A percentile compares a stretch with the other conserved stretches of the same genome.
These are phyloP conservation scores for Amoebophrya sp. DNA, from an alignment of 169 alveolate species.

Conservation along the genomic window DNA sequence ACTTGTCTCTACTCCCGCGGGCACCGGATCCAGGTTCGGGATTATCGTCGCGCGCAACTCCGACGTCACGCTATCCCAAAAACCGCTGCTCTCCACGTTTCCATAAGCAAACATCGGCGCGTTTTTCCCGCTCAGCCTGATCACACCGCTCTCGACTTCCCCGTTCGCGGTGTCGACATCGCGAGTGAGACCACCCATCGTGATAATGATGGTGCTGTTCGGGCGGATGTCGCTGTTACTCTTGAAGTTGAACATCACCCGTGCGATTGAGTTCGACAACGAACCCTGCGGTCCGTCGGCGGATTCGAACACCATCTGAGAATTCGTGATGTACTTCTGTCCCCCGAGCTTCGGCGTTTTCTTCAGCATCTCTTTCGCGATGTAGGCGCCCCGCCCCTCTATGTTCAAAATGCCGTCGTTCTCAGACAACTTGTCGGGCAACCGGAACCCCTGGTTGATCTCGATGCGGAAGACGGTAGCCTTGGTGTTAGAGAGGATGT, in stretches of 20 bases:
- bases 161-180: not conserved
- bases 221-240: conserved; percentile 7
- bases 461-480: conserved; percentile 10
- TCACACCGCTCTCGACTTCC: not conserved
- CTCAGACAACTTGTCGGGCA: conserved; percentile 11
- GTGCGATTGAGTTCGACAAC: not conserved
- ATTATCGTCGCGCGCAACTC: not conserved
- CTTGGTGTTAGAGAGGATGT: not conserved
- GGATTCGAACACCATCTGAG: conserved; percentile 1
- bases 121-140: not conserved
- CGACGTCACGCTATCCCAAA: not conserved
- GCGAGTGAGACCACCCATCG: not conserved
- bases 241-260: conserved; percentile 6
- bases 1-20: not conserved
- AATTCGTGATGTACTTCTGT: conserved; percentile 8
- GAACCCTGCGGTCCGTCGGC: not conserved
- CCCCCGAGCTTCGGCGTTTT: not conserved
- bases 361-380: conserved; percentile 9
- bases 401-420: conserved; percentile 6
- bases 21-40: not conserved
- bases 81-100: not conserved
- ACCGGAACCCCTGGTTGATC: not conserved
- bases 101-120: not conserved
- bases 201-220: not conserved
- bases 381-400: conserved; percentile 14